Base-by-base conservation (phyloP, 2,329 filamentous ascomycete genomes). In the Aschersonia sp. region DNA sequence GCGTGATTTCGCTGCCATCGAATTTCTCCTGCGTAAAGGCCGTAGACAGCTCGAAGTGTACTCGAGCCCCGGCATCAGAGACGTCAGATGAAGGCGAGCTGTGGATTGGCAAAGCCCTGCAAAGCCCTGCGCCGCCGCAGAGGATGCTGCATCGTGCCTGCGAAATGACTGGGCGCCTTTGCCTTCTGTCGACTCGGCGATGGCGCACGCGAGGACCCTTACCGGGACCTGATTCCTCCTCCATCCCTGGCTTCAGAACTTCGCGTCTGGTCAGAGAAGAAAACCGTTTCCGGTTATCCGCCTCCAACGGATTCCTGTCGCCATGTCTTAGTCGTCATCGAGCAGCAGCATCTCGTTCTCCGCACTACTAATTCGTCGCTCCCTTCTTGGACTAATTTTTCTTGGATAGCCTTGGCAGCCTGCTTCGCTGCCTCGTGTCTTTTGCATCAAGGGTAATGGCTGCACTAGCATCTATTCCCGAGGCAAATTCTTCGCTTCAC, bases 1-100 rank as follows among this genome's bases (percentile, higher is more conserved):
- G 66, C 87, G 86, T 55, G 87, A 95, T 59, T 95, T 95, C 64
- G 72, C 74, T 12, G 82, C 87, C 5, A 83, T 95, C 49, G 89
- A 95, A 63, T 92, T 87, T 62, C 69, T 94, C 35, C 61, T 95
- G 46, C 77, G 89, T 50, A 90, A 87, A 62, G 89, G 89, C 29
- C 74, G 77, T 41, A 76, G 86, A 43, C 87, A 95, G 61, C 70
- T 95, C 14, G 87, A 94, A 52, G 76, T 81, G 43, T 92, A 92
- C 65, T 78, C 83, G n/a, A 77, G 82, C 5, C 80, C 84, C 30
- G 83, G 83, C 3, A 88, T 94, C 57, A 86, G 80, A 58, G 86
- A 92, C 62, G 81, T 94, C 50, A 67, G 65, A 53, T 72, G 58
- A 55, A n/a, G 42, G 9, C 42, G 7, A 41, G 29, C 7, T 29